These are phyloP conservation scores for Gryganskiella cystojenkinii DNA, from an alignment of 192 early-diverging fungal species.

Conservation along the genomic window DNA sequence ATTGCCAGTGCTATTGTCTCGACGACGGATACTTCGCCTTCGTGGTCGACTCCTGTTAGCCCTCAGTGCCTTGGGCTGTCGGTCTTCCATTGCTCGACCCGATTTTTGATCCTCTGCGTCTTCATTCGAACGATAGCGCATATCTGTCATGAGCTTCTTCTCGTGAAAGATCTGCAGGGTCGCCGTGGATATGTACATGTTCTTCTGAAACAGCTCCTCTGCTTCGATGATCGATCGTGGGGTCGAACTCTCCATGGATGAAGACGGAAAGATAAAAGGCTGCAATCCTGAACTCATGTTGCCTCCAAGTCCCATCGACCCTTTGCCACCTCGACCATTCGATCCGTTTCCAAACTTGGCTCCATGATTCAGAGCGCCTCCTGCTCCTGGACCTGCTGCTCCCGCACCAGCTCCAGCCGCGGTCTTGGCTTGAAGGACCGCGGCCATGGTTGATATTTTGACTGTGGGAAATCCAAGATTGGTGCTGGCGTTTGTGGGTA, in stretches of 20 bases:
- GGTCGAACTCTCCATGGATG: constrained; percentile 44
- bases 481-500: constrained; percentile 37
- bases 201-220: constrained; percentile 57
- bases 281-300: constrained; percentile 40
- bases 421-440: constrained; percentile 30
- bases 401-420: background rate
- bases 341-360: constrained; percentile 13
- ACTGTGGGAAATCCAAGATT: constrained; percentile 16
- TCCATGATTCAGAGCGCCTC: background rate
- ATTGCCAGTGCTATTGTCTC: constrained; percentile 19
- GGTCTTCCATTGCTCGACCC: constrained; percentile 32
- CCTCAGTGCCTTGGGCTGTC: constrained; percentile 28
- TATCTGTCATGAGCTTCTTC: constrained; percentile 54
- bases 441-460: constrained; percentile 23
- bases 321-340: constrained; percentile 24
- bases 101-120: constrained; percentile 45
- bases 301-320: background rate
- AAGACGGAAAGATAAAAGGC: constrained; percentile 62
- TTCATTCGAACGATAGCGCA: constrained; percentile 19
- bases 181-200: constrained; percentile 59
- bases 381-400: constrained; percentile 9
- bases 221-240: constrained; percentile 63
- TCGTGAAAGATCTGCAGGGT: constrained; percentile 60
- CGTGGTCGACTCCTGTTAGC: constrained; percentile 17
- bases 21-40: constrained; percentile 23